phyloP scores from a whole-genome alignment of 2,329 filamentous ascomycete species.

The Colletotrichum sp. region DNA sequence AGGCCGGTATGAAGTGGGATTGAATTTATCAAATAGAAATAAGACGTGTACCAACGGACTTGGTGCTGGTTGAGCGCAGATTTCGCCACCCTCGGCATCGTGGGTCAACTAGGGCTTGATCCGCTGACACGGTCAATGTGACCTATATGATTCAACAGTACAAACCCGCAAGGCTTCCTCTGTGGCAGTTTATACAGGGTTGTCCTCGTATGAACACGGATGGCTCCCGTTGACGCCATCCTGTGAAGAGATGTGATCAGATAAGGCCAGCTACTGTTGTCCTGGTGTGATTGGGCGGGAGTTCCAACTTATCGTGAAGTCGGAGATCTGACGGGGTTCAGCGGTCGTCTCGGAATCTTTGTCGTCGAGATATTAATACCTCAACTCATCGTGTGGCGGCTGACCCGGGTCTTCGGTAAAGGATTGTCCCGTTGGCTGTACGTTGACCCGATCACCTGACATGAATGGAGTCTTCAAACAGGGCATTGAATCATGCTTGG shows the following conservation, averaged over 20 bases:
- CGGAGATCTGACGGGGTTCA: neutral
- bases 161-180: neutral
- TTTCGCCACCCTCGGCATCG: neutral
- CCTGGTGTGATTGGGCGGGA: neutral
- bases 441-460: neutral
- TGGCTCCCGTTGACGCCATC: neutral
- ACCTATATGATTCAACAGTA: neutral
- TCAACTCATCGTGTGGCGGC: neutral
- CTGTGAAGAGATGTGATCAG: neutral
- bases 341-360: neutral
- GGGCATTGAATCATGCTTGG: neutral
- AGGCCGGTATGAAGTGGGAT: neutral
- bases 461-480: neutral
- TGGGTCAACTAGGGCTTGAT: neutral
- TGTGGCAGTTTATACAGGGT: neutral
- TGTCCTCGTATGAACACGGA: neutral
- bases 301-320: neutral
- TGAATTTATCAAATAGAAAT: neutral
- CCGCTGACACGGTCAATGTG: neutral
- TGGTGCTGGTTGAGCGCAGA: neutral
- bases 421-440: neutral
- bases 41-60: neutral
- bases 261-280: neutral
- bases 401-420: neutral
- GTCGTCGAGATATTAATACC: neutral